Base-by-base conservation (phyloP, 176 grass and related monocot genomes). In the Echinochloa phyllopogon region DNA sequence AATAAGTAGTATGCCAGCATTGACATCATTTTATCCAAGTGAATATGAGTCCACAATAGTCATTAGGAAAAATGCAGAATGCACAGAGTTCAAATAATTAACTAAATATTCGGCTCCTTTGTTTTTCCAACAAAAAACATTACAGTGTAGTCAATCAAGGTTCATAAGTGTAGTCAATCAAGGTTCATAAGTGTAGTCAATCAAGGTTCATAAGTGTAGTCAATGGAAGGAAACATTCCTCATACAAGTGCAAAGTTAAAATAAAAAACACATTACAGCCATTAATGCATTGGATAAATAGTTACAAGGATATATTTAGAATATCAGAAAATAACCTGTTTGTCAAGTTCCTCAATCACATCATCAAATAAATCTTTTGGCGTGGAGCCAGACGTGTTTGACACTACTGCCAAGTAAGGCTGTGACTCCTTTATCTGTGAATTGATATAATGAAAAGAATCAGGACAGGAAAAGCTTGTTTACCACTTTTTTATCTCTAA, bases 351-450 rank as follows among this genome's bases (percentile, higher is more conserved):
- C 86, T 99, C 94, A 7, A 88, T 58, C 74, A 92, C 82, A 94
- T 96, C 94, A 71, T 96, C 93, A 84, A 93, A 99, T 16, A 99
- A 64, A 37, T 99, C 94, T 89, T 91, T 99, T 15, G 97, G 93
- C 10, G 76, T 94, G 14, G 97, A 94, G 55, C 97, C 94, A 69
- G 94, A 91, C 9, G 66, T 86, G 65, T 99, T 99, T 65, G 90
- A 90, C 15, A 90, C 85, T 61, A 99, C 92, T 76, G 88, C 82
- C 69, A 94, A 49, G 82, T 99, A 99, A 50, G 78, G 75, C 80
- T 81, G 62, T 70, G 81, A 92, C 57, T 94, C 89, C 65, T 96
- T 99, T 59, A 99, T 89, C 97, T 99, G 88, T n/a, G 60, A 75
- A 90, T 55, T 61, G 47, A 65, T 78, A 82, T 60, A 63, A 65